A percentile compares a stretch with the other conserved stretches of the same genome.
phyloP scores from a whole-genome alignment of 306 rosid species.

The Adenanthera pavonina region DNA sequence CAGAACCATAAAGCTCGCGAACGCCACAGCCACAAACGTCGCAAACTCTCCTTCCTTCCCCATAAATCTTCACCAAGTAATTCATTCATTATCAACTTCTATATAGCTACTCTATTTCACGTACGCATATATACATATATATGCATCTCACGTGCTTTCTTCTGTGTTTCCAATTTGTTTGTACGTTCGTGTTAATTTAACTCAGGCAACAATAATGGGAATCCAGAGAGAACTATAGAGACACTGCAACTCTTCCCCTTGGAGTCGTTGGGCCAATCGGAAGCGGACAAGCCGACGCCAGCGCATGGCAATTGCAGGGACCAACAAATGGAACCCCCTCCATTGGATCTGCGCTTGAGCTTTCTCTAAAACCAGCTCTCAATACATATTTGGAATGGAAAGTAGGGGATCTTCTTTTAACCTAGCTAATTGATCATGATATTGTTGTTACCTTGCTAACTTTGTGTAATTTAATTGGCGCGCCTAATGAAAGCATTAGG shows the following conservation, averaged over 20 bases:
- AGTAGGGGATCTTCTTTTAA: slow-evolving; percentile 8
- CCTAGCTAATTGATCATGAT: not conserved
- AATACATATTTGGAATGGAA: not conserved
- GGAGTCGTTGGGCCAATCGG: slow-evolving; percentile 62
- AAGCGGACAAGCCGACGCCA: slow-evolving; percentile 54
- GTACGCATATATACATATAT: no score
- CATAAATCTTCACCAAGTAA: slow-evolving; percentile 38
- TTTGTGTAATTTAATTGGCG: slow-evolving; percentile 28
- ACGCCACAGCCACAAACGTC: slow-evolving; percentile 87
- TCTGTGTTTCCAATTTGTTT: not conserved
- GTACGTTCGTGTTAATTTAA: not conserved
- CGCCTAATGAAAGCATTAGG: slow-evolving; percentile 8
- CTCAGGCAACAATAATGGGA: not conserved
- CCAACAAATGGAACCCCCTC: slow-evolving; percentile 74
- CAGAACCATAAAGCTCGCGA: slow-evolving; percentile 98
- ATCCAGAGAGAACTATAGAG: slow-evolving; percentile 63
- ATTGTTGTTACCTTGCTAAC: not conserved
- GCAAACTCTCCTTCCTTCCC: slow-evolving; percentile 50
- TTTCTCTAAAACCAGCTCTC: slow-evolving; percentile 45
- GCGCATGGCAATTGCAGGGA: slow-evolving; percentile 59
- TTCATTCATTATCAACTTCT: not conserved
- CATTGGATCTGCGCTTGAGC: slow-evolving; percentile 91
- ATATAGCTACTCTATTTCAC: no score
- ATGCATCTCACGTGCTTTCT: no score
- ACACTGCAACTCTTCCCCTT: slow-evolving; percentile 92